phyloP scores from a whole-genome alignment of 2,329 filamentous ascomycete species.

The Geoglossum cookeanum region DNA sequence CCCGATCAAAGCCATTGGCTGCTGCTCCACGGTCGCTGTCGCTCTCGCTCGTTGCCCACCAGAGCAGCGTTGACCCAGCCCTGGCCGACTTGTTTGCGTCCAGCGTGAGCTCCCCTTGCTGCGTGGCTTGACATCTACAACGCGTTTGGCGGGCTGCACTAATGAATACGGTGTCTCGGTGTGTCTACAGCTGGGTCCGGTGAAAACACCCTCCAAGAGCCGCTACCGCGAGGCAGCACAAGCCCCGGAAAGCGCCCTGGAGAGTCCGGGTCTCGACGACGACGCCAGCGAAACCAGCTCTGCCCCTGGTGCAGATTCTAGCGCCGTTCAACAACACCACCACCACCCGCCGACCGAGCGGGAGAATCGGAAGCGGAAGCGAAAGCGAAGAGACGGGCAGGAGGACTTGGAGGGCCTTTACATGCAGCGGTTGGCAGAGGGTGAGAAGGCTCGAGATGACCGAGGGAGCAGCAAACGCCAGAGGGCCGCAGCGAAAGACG shows the following conservation, averaged over 20 bases:
- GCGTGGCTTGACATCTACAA: background rate
- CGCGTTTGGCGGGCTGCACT: background rate
- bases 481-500: background rate
- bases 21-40: background rate
- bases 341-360: background rate
- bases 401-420: conserved; percentile 25
- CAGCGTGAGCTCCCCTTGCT: conserved; percentile 16
- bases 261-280: conserved; percentile 1
- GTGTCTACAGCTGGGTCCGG: conserved; percentile 16
- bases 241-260: background rate
- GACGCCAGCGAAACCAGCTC: conserved; percentile 3
- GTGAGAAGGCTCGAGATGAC: background rate
- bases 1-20: background rate
- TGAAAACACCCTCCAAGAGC: conserved; percentile 15
- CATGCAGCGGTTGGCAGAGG: conserved; percentile 21
- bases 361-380: conserved; percentile 31
- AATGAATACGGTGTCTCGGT: background rate
- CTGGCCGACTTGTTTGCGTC: conserved; percentile 29
- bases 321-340: background rate
- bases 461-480: background rate
- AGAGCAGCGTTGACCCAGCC: conserved; percentile 23
- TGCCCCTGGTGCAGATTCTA: background rate
- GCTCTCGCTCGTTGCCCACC: conserved; percentile 14
- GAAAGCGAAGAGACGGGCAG: conserved; percentile 25
- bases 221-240: conserved; percentile 6